Conservation (phyloP, 495 filamentous ascomycete genomes). For the Lindgomyces ingoldianus region DNA sequence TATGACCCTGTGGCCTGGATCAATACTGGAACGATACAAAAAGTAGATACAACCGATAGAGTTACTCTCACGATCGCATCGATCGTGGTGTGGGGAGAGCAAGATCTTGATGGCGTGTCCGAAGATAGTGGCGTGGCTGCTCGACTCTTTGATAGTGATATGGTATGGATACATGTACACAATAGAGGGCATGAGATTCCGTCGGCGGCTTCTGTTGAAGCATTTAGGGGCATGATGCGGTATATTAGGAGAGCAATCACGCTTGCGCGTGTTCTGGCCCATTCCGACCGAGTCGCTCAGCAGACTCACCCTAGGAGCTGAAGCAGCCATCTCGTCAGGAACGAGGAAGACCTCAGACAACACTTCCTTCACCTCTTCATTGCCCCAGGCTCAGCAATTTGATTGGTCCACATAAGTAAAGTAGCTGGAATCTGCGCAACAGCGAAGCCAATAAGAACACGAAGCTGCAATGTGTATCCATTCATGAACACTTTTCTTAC, state of each 20-base stretch:
- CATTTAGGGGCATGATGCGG: background rate
- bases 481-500: background rate
- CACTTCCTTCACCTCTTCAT: background rate
- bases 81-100: too few species aligned
- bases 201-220: background rate
- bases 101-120: background rate
- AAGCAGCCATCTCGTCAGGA: too few species aligned
- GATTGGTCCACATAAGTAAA: conserved; percentile 4
- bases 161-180: background rate
- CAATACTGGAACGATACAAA: background rate
- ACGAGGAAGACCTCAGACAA: background rate
- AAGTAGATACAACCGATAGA: too few species aligned
- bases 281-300: background rate
- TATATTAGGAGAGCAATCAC: background rate
- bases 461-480: conserved; percentile 12
- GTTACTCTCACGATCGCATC: too few species aligned
- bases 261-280: background rate
- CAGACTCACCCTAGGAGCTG: background rate
- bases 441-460: conserved; percentile 15
- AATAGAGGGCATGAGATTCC: background rate
- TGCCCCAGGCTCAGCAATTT: background rate
- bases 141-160: background rate
- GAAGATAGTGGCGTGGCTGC: background rate
- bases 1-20: background rate
- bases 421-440: conserved; percentile 12